Evolutionary conservation across 148 eudicot species (phyloP).

Genomic region (Gaultheria prostrata): DNA sequence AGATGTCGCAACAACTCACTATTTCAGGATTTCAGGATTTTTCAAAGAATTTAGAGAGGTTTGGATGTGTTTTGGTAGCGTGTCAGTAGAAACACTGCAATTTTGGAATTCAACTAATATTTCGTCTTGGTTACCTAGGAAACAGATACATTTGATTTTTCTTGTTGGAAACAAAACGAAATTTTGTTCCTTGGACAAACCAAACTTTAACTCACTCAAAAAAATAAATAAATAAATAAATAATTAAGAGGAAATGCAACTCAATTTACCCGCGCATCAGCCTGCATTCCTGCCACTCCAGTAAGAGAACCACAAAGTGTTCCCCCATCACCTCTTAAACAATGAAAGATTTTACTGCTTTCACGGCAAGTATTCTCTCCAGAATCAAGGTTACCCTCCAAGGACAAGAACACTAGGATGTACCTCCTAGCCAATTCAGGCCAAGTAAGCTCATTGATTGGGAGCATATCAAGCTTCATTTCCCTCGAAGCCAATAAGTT

Average conservation of each 20-base stretch:
- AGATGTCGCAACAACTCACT: neutral
- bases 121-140: neutral
- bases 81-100: neutral
- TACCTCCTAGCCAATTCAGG: slow-evolving; percentile 60
- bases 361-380: slow-evolving; percentile 44
- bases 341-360: slow-evolving; percentile 47
- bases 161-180: neutral
- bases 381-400: slow-evolving; percentile 53
- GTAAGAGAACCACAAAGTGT: slow-evolving; percentile 50
- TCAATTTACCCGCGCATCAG: slow-evolving; percentile 51
- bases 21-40: neutral
- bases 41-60: neutral
- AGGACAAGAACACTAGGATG: slow-evolving; percentile 40
- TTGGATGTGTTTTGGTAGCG: neutral
- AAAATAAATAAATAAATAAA: neutral
- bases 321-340: slow-evolving; percentile 62
- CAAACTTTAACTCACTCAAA: neutral
- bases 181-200: neutral
- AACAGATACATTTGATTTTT: neutral
- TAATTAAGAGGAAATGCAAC: slow-evolving; percentile 15
- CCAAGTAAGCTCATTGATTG: slow-evolving; percentile 57
- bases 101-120: neutral
- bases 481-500: slow-evolving; percentile 31
- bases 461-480: slow-evolving; percentile 42
- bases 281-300: slow-evolving; percentile 54